These are phyloP conservation scores for Pontederia paniculata DNA, from an alignment of 176 grass and related monocot species.

Conservation along the genomic window DNA sequence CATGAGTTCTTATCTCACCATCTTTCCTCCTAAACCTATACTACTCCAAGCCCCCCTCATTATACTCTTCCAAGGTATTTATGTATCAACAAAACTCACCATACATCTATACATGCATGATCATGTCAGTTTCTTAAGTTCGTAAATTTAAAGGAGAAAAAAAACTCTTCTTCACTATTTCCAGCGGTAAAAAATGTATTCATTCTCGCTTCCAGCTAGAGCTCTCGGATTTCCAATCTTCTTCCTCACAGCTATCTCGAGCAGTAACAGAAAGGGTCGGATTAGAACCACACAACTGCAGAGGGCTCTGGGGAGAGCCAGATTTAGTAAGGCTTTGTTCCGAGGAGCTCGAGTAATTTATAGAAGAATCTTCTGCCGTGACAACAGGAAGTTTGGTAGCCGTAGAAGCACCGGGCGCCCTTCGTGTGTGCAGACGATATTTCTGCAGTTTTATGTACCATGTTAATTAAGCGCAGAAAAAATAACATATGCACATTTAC, in stretches of 20 bases:
- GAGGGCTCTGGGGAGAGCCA: constrained; percentile 57
- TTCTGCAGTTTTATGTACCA: constrained; percentile 34
- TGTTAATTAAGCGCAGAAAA: neutral
- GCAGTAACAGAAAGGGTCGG: constrained; percentile 24
- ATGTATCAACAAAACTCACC: too few relatives aligned
- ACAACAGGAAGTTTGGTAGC: neutral
- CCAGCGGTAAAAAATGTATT: too few relatives aligned
- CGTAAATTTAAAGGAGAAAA: too few relatives aligned
- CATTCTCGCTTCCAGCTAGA: constrained; percentile 30
- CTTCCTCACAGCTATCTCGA: constrained; percentile 46
- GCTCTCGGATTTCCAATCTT: constrained; percentile 57
- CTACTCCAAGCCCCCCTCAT: too few relatives aligned
- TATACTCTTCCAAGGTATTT: too few relatives aligned
- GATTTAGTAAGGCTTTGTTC: constrained; percentile 64
- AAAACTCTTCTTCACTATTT: too few relatives aligned
- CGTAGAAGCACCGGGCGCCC: constrained; percentile 10
- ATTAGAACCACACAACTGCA: constrained; percentile 38
- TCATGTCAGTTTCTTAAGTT: too few relatives aligned
- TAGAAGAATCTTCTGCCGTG: constrained; percentile 9
- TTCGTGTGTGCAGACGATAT: constrained; percentile 69
- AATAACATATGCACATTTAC: neutral
- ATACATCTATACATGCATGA: too few relatives aligned
- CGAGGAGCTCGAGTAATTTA: constrained; percentile 37
- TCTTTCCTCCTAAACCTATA: too few relatives aligned
- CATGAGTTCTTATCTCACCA: too few relatives aligned